Conservation (phyloP, 352 stramenopile species). For the Phytophthora sansomeana region DNA sequence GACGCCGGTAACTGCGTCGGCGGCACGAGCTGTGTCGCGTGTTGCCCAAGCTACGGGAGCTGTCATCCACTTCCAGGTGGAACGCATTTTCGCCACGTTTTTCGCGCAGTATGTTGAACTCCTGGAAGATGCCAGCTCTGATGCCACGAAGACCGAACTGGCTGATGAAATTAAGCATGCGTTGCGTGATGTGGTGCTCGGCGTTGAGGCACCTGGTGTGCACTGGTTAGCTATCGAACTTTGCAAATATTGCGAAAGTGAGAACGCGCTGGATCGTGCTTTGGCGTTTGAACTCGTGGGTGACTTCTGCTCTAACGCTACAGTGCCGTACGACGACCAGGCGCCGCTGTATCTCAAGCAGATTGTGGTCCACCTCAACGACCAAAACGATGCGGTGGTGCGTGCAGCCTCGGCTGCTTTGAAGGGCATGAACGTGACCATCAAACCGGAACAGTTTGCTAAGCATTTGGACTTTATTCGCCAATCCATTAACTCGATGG, state of each 20-base stretch:
- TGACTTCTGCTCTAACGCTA: slow-evolving; percentile 89
- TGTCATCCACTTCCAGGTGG: slow-evolving; percentile 97
- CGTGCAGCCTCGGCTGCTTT: slow-evolving; percentile 91
- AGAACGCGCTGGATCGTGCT: slow-evolving; percentile 86
- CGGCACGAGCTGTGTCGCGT: slow-evolving; percentile 92
- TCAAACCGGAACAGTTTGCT: slow-evolving; percentile 93
- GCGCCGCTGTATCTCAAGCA: slow-evolving; percentile 96
- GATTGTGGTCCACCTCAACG: slow-evolving; percentile 97
- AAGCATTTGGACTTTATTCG: slow-evolving; percentile 98
- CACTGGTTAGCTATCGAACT: slow-evolving; percentile 96
- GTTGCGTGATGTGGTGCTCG: slow-evolving; percentile 81
- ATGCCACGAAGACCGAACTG: slow-evolving; percentile 44
- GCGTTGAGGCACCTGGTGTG: slow-evolving; percentile 91
- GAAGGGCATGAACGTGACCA: slow-evolving; percentile 90
- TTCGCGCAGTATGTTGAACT: slow-evolving; percentile 77
- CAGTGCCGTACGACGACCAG: slow-evolving; percentile 93
- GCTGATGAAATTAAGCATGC: slow-evolving; percentile 75
- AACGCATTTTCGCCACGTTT: slow-evolving; percentile 92
- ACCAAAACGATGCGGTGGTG: slow-evolving; percentile 91
- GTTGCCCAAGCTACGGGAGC: slow-evolving; percentile 94
- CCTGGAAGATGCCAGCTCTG: slow-evolving; percentile 27
- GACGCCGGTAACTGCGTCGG: slow-evolving; percentile 90
- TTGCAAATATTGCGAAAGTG: slow-evolving; percentile 94
- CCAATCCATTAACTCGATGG: slow-evolving; percentile 97
- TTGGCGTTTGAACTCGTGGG: slow-evolving; percentile 93